Evolutionary conservation across 2,329 filamentous ascomycete genomes (phyloP).

Genomic region (Passalora sequoiae): DNA sequence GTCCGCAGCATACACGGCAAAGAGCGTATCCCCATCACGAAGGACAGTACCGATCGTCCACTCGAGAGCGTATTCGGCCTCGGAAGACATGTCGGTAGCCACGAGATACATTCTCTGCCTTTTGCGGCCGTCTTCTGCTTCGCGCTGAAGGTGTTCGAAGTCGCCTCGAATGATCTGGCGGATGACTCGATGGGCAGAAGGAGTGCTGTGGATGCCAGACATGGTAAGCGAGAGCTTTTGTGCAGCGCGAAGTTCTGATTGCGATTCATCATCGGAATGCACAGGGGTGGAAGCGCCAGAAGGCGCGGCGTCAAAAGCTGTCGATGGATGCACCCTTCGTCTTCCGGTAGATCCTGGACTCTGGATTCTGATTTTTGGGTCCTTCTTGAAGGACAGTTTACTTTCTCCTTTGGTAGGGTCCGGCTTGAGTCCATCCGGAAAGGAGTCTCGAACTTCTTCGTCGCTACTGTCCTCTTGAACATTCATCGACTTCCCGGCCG

Average conservation of each 20-base stretch:
- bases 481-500: constrained; percentile 32
- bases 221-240: constrained; percentile 78
- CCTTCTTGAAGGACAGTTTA: constrained; percentile 26
- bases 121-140: constrained; percentile 72
- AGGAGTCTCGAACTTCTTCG: constrained; percentile 26
- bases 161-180: constrained; percentile 88
- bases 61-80: constrained; percentile 90
- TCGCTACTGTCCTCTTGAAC: constrained; percentile 27
- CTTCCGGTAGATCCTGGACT: constrained; percentile 23
- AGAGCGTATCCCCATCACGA: constrained; percentile 86
- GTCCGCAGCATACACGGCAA: constrained; percentile 89
- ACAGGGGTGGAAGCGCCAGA: constrained; percentile 57
- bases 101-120: constrained; percentile 86
- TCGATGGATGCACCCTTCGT: constrained; percentile 63
- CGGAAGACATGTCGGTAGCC: constrained; percentile 90
- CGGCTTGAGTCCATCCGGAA: constrained; percentile 24
- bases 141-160: constrained; percentile 67
- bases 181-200: constrained; percentile 73
- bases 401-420: constrained; percentile 35
- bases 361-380: constrained; percentile 27
- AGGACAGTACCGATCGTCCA: constrained; percentile 97
- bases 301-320: constrained; percentile 71
- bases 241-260: constrained; percentile 78
- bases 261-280: constrained; percentile 77
- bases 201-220: constrained; percentile 71